These are phyloP conservation scores for Suhomyces taliae DNA, from an alignment of 1,139 yeast genomes.

Conservation along the genomic window DNA sequence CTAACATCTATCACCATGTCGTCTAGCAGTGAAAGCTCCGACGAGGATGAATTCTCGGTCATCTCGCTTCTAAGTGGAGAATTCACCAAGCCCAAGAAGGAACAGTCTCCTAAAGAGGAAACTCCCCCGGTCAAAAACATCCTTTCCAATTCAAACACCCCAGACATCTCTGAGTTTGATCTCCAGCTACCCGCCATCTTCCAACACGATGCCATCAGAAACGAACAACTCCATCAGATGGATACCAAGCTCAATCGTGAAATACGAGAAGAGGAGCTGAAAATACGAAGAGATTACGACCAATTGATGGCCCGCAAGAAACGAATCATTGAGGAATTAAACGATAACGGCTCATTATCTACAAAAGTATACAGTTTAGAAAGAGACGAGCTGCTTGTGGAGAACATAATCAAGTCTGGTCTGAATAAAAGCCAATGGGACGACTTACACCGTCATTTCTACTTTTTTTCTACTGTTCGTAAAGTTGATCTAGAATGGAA, in stretches of 20 bases:
- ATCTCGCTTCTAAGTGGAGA: slow-evolving; percentile 5
- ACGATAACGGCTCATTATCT: slow-evolving; percentile 27
- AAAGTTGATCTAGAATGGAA: not conserved
- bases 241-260: slow-evolving; percentile 19
- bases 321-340: slow-evolving; percentile 23
- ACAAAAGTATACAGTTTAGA: slow-evolving; percentile 13
- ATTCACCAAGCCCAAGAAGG: not conserved
- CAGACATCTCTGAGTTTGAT: slow-evolving; percentile 18
- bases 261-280: slow-evolving; percentile 18
- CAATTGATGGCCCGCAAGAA: slow-evolving; percentile 13
- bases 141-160: not conserved
- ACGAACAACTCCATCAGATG: slow-evolving; percentile 21
- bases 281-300: slow-evolving; percentile 12
- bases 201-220: slow-evolving; percentile 25
- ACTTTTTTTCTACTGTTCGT: slow-evolving; percentile 7
- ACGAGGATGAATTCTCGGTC: slow-evolving; percentile 10
- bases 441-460: slow-evolving; percentile 9
- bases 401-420: slow-evolving; percentile 11
- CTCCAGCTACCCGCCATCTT: slow-evolving; percentile 28
- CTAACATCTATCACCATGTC: slow-evolving; percentile 2
- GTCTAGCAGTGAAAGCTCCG: slow-evolving; percentile 6
- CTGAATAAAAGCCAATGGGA: slow-evolving; percentile 4
- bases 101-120: not conserved
- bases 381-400: slow-evolving; percentile 11
- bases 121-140: not conserved